Evolutionary conservation across 2,329 filamentous ascomycete genomes (phyloP), one percentile per base, ranked within the genome.

Genomic region (Tympanopsis confertula): DNA sequence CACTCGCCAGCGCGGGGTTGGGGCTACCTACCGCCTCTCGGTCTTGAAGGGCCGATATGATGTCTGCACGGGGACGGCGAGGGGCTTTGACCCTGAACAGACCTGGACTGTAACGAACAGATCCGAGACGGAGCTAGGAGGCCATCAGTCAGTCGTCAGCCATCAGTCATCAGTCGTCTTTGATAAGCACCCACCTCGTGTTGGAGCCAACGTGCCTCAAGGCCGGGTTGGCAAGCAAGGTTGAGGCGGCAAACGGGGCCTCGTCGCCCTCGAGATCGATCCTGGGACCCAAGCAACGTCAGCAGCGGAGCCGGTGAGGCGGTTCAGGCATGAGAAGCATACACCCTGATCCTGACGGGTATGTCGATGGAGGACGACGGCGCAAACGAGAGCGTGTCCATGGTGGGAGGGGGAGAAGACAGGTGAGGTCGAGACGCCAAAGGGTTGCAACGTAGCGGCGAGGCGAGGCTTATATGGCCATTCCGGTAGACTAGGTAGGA

Each of bases 41-140:
- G 72, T 73, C 54, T 87, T 86, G 55, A 98, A 96, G 5, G 86
- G 66, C 53, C 87, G 94, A 62, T 96, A 96, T 18, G 86, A 74
- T 3, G 91, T 98, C 57, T 96, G 89, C 10, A 93, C 74, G 1
- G 87, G 84, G 1, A 96, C 85, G 0, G 88, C 93, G 47, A 98
- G 65, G 26, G 89, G 87, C 56, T 98, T 98, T 19, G 88, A 95
- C 50, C 93, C 87, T 12, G 88, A 86, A 82, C 89, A 98, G 50
- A 96, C 73, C 58, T 96, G 91, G 5, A 82, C 83, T 1, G 88
- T 95, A 36, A 94, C 80, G 53, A 89, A 95, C 36, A 98, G 78
- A 56, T 98, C 91, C 18, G 87, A 95, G 54, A 82, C 66, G 1
- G 81, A 67, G 57, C 84, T 87, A 44, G 38, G 42, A 24, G 32